Conservation (phyloP, 176 grass and related monocot species). For the Miscanthus lutarioriparius region DNA sequence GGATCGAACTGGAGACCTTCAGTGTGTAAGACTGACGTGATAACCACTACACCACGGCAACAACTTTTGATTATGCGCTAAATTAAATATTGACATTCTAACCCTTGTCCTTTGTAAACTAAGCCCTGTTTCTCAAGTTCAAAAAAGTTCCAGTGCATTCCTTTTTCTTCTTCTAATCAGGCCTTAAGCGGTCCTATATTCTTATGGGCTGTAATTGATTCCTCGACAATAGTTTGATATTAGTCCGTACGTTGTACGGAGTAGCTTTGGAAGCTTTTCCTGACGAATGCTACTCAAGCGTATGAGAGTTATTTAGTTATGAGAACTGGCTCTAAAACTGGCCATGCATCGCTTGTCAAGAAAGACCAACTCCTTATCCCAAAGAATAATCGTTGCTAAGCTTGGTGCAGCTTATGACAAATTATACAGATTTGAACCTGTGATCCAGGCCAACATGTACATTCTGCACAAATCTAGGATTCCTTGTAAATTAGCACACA, state of each 20-base stretch:
- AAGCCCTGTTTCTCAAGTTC: too few relatives aligned
- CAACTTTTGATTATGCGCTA: neutral
- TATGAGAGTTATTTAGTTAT: neutral
- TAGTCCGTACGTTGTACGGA: too few relatives aligned
- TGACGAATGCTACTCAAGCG: neutral
- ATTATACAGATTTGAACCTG: neutral
- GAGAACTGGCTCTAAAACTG: neutral
- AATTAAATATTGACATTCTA: too few relatives aligned
- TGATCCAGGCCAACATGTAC: neutral
- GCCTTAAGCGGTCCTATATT: neutral
- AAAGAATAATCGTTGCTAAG: neutral
- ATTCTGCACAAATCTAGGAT: slow-evolving; percentile 16
- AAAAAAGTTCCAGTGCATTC: too few relatives aligned
- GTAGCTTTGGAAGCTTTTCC: neutral
- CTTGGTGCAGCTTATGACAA: neutral
- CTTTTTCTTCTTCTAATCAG: neutral
- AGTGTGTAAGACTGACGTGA: slow-evolving; percentile 99
- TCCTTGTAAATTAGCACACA: neutral
- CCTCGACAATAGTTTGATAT: neutral
- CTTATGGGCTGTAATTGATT: neutral
- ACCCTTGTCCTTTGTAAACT: neutral
- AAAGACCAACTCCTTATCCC: neutral
- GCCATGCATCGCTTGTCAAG: neutral
- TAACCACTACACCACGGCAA: slow-evolving; percentile 98
- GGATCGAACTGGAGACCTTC: slow-evolving; percentile 95